A percentile compares a stretch with the other conserved stretches of the same genome.
These are phyloP conservation scores for Agrocybe praecox DNA, from an alignment of 768 basidiomycete species.

Conservation along the genomic window DNA sequence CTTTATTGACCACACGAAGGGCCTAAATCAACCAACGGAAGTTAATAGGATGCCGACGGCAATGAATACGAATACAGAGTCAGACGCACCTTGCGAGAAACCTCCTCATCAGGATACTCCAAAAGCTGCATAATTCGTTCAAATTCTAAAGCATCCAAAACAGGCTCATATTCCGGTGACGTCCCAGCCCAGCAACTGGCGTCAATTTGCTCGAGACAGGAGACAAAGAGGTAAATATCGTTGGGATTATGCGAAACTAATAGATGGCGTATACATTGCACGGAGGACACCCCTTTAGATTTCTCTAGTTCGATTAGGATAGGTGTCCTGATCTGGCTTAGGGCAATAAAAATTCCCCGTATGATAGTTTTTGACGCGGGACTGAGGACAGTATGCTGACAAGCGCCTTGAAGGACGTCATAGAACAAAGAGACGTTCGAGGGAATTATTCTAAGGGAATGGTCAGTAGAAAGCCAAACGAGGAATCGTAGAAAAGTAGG, in stretches of 20 bases:
- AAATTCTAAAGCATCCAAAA: constrained; percentile 75
- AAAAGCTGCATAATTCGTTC: constrained; percentile 70
- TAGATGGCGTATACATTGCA: constrained; percentile 56
- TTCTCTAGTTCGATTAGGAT: constrained; percentile 24
- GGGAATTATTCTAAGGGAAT: constrained; percentile 8
- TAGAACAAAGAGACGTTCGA: constrained; percentile 16
- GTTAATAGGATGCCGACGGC: not conserved
- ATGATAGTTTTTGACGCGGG: constrained; percentile 23
- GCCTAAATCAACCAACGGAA: constrained; percentile 50
- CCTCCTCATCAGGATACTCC: constrained; percentile 56
- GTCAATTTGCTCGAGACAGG: constrained; percentile 62
- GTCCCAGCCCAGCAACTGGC: constrained; percentile 72
- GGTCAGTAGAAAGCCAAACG: not conserved
- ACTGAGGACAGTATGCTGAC: not conserved
- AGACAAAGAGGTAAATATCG: constrained; percentile 66
- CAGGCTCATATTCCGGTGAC: constrained; percentile 44
- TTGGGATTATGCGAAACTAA: constrained; percentile 60
- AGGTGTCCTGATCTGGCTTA: constrained; percentile 30
- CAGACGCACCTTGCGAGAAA: constrained; percentile 63
- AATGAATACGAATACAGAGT: not conserved
- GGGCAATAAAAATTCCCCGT: constrained; percentile 37
- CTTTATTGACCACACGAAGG: constrained; percentile 52
- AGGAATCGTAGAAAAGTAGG: not conserved
- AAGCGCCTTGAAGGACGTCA: constrained; percentile 16
- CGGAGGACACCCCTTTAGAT: constrained; percentile 31